Conservation (phyloP, 2,329 filamentous ascomycete species). For the Tolypocladium guangdongense region DNA sequence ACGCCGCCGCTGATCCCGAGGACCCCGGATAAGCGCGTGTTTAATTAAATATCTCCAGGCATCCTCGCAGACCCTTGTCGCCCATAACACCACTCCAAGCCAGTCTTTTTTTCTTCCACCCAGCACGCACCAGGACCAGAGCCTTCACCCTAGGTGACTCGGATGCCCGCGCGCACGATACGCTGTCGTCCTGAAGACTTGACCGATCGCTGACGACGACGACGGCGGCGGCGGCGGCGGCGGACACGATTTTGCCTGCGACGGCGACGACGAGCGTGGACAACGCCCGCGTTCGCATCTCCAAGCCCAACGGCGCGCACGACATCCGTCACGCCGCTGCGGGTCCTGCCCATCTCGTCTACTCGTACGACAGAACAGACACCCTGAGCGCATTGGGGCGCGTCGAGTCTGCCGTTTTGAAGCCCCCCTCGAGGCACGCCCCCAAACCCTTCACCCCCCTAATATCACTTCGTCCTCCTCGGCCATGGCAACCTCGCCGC, state of each 20-base stretch:
- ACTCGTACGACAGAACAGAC: not conserved
- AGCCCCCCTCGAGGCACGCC: not conserved
- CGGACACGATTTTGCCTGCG: not conserved
- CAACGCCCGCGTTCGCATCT: not conserved
- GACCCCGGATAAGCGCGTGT: not conserved
- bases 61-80: not conserved
- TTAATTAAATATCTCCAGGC: not conserved
- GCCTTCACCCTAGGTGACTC: not conserved
- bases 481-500: slow-evolving; percentile 58
- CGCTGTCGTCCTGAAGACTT: not conserved
- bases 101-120: not conserved
- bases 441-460: not conserved
- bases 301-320: not conserved
- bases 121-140: not conserved
- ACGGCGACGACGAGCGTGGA: not conserved
- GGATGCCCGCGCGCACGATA: not conserved
- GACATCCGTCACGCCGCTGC: not conserved
- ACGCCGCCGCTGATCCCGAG: not conserved
- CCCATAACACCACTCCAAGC: not conserved
- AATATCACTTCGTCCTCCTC: slow-evolving; percentile 6
- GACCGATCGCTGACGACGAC: not conserved
- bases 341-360: not conserved
- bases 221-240: too few species aligned
- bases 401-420: not conserved
- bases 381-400: not conserved